These are phyloP conservation scores for Lizonia empirigonia DNA, from an alignment of 2,329 filamentous ascomycete species.

Conservation along the genomic window DNA sequence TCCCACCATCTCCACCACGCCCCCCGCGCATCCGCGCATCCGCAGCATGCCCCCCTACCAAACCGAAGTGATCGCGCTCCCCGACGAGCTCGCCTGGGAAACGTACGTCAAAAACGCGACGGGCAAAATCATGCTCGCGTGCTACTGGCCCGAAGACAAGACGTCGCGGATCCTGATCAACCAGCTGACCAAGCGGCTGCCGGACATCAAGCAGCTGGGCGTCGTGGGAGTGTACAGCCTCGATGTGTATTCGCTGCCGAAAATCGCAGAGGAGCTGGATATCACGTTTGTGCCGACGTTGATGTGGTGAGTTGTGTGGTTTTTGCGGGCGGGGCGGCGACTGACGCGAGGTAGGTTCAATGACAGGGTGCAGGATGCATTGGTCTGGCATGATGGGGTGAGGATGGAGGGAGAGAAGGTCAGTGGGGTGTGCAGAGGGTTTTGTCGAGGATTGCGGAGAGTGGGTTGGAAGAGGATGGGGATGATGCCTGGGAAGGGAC, in stretches of 20 bases:
- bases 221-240: slow-evolving; percentile 30
- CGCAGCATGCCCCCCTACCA: slow-evolving; percentile 17
- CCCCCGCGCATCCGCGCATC: background rate
- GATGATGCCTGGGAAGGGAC: slow-evolving; percentile 21
- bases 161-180: slow-evolving; percentile 22
- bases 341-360: slow-evolving; percentile 16
- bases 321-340: background rate
- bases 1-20: background rate
- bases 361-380: slow-evolving; percentile 27
- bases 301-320: slow-evolving; percentile 24
- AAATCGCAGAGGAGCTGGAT: slow-evolving; percentile 27
- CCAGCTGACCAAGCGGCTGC: slow-evolving; percentile 23
- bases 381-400: slow-evolving; percentile 35
- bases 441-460: slow-evolving; percentile 31
- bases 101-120: slow-evolving; percentile 23
- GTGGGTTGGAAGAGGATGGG: slow-evolving; percentile 30
- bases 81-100: slow-evolving; percentile 24
- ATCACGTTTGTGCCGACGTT: slow-evolving; percentile 32
- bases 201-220: slow-evolving; percentile 18
- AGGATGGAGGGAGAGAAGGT: slow-evolving; percentile 32
- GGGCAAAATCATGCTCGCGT: slow-evolving; percentile 28
- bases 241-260: slow-evolving; percentile 32
- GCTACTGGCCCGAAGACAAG: slow-evolving; percentile 31
- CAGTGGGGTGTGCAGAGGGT: slow-evolving; percentile 31
- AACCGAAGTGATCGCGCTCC: slow-evolving; percentile 15